A percentile compares a stretch with the other conserved stretches of the same genome.
These are phyloP conservation scores for Eucalyptus sp. DNA, from an alignment of 345 rosid species.

Conservation along the genomic window DNA sequence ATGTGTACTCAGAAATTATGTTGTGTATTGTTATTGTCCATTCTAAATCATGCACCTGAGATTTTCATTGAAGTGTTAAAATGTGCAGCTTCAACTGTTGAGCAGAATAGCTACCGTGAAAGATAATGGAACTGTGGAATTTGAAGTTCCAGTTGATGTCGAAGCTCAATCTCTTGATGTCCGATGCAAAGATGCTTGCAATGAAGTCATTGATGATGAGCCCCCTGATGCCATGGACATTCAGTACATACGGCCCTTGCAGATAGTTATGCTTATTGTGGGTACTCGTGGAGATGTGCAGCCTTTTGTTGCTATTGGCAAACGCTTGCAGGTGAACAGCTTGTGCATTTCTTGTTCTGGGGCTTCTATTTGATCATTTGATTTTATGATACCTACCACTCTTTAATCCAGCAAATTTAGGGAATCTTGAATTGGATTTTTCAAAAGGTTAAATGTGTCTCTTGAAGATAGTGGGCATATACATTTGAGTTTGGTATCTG, in stretches of 20 bases:
- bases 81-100: slow-evolving; percentile 66
- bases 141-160: slow-evolving; percentile 79
- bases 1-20: background rate
- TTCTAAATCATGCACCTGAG: background rate
- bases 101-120: slow-evolving; percentile 92
- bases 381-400: background rate
- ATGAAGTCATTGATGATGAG: slow-evolving; percentile 39
- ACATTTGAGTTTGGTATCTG: background rate
- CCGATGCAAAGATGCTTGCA: slow-evolving; percentile 11
- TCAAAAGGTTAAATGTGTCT: background rate
- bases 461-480: background rate
- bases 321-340: slow-evolving; percentile 56
- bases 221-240: slow-evolving; percentile 51
- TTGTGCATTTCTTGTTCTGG: background rate
- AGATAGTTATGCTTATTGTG: slow-evolving; percentile 52
- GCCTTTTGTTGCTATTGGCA: slow-evolving; percentile 82
- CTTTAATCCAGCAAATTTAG: background rate
- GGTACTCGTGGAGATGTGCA: slow-evolving; percentile 94
- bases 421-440: background rate
- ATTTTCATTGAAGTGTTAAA: slow-evolving; percentile 6
- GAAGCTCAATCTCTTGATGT: slow-evolving; percentile 33
- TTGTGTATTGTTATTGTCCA: background rate
- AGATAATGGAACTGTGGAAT: slow-evolving; percentile 92
- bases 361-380: background rate
- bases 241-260: slow-evolving; percentile 65